These are phyloP conservation scores for Nicotiana knightiana DNA, from an alignment of 257 asterid genomes.

Conservation along the genomic window DNA sequence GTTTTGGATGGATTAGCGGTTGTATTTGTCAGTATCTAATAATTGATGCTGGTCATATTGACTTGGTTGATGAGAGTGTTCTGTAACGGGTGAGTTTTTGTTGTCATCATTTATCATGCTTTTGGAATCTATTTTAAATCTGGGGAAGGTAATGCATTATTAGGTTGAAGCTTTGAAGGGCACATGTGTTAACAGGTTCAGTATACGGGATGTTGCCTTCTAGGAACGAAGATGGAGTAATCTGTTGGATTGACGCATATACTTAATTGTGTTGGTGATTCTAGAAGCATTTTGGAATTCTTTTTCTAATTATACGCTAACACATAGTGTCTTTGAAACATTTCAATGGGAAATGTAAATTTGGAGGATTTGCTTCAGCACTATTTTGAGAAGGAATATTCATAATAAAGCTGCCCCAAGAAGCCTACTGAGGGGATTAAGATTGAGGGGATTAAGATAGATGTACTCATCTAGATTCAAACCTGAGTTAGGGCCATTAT, in stretches of 20 bases:
- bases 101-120: neutral
- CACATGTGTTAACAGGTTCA: neutral
- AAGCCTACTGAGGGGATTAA: neutral
- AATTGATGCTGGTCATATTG: neutral
- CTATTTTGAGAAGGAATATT: neutral
- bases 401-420: neutral
- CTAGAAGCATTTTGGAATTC: neutral
- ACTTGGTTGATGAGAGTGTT: neutral
- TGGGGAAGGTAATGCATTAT: neutral
- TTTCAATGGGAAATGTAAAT: neutral
- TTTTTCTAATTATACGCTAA: neutral
- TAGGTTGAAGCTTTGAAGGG: neutral
- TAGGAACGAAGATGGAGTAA: neutral
- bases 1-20: neutral
- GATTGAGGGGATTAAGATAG: neutral
- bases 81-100: neutral
- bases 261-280: neutral
- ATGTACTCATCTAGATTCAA: neutral
- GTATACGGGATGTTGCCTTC: neutral
- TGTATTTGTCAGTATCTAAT: neutral
- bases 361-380: neutral
- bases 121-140: neutral
- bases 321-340: neutral
- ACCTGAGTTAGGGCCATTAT: too few relatives aligned
- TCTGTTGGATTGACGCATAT: neutral